These are phyloP conservation scores for Cenchrus fungigraminus DNA, from an alignment of 176 grass and related monocot genomes.

Conservation along the genomic window DNA sequence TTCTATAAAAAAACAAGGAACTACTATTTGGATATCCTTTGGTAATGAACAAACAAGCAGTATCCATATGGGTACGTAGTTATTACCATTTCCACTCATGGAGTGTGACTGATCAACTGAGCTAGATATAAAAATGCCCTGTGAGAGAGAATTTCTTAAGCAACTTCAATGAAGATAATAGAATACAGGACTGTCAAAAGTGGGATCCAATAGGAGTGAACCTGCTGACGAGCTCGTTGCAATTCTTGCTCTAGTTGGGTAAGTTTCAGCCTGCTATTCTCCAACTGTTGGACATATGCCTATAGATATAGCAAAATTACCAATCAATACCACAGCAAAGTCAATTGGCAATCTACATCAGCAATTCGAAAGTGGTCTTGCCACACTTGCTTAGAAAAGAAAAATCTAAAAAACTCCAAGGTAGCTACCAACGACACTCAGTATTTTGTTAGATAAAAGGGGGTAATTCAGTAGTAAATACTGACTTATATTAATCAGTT, in stretches of 20 bases:
- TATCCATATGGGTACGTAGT: constrained; percentile 13
- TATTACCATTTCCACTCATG: constrained; percentile 83
- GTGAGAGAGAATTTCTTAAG: constrained; percentile 44
- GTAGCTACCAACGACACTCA: neutral
- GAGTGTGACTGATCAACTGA: constrained; percentile 87
- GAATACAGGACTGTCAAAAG: constrained; percentile 33
- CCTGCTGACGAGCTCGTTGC: constrained; percentile 95
- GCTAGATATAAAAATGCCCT: constrained; percentile 99
- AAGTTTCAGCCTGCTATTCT: constrained; percentile 99
- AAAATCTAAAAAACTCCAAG: neutral
- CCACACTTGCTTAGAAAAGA: constrained; percentile 4
- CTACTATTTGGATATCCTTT: constrained; percentile 13
- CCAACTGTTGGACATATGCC: constrained; percentile 99
- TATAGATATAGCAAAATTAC: constrained; percentile 43
- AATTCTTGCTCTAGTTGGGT: constrained; percentile 97
- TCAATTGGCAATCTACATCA: neutral
- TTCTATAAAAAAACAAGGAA: constrained; percentile 1
- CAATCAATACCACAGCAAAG: constrained; percentile 10
- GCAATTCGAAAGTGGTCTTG: neutral
- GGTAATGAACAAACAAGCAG: constrained; percentile 13
- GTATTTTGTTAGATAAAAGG: too few species aligned
- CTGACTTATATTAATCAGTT: neutral
- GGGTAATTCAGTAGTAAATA: neutral
- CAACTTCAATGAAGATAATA: constrained; percentile 16
- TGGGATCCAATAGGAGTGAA: constrained; percentile 33